phyloP scores from a whole-genome alignment of 2,329 filamentous ascomycete species.

The Aurifilum marmelostoma region DNA sequence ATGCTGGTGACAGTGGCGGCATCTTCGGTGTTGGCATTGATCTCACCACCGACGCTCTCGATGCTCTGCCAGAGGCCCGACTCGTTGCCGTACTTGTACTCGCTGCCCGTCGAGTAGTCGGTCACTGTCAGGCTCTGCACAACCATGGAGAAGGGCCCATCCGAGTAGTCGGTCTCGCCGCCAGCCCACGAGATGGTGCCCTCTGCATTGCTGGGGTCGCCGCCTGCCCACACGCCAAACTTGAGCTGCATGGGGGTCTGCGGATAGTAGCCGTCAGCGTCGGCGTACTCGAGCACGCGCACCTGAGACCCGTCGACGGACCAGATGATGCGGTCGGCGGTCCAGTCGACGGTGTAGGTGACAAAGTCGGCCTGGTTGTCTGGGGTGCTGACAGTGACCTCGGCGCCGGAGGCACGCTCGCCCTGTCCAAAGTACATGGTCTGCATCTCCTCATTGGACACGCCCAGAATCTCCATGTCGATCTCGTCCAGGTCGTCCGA shows the following conservation, averaged over 20 bases:
- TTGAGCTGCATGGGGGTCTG: constrained; percentile 96
- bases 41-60: constrained; percentile 72
- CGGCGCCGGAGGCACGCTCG: constrained; percentile 84
- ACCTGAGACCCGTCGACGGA: constrained; percentile 77
- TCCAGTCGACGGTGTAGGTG: constrained; percentile 94
- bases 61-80: constrained; percentile 84
- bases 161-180: constrained; percentile 79
- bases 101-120: constrained; percentile 90
- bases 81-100: constrained; percentile 80
- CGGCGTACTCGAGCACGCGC: constrained; percentile 70
- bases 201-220: constrained; percentile 75
- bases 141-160: constrained; percentile 85
- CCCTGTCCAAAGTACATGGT: constrained; percentile 98
- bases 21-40: constrained; percentile 70
- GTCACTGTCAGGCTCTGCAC: constrained; percentile 76
- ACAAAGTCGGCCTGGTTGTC: constrained; percentile 77
- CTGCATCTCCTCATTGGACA: constrained; percentile 77
- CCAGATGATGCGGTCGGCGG: constrained; percentile 81
- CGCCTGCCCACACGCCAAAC: constrained; percentile 89
- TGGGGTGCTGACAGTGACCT: constrained; percentile 72
- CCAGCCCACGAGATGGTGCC: constrained; percentile 92
- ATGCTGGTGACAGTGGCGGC: constrained; percentile 58
- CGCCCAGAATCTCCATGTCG: constrained; percentile 94
- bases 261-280: constrained; percentile 81
- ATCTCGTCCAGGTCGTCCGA: constrained; percentile 95